Evolutionary conservation across 2,329 filamentous ascomycete genomes (phyloP).

Genomic region (Emmonsiellopsis sp.): DNA sequence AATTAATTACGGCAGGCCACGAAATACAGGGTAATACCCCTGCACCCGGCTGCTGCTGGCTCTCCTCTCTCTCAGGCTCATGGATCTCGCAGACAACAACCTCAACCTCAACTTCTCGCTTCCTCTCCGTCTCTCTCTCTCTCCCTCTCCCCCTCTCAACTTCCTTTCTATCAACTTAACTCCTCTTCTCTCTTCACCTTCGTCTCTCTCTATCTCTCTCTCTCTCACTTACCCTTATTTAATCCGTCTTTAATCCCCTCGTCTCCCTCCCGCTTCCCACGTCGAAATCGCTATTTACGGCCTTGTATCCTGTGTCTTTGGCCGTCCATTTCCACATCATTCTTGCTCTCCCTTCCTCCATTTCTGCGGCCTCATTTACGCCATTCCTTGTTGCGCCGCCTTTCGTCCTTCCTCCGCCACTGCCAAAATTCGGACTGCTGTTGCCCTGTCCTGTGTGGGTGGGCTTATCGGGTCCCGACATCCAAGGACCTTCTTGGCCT

Average conservation of each 20-base stretch:
- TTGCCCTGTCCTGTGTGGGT: no score
- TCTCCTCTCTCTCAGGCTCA: neutral
- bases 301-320: no score
- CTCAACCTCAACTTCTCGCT: neutral
- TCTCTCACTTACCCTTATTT: neutral
- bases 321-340: no score
- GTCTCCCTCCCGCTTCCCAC: neutral
- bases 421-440: no score
- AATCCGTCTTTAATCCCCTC: neutral
- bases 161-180: neutral
- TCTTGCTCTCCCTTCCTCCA: no score
- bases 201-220: neutral
- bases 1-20: neutral
- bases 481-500: no score
- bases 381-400: no score
- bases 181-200: neutral
- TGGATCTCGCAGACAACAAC: neutral
- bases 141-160: neutral
- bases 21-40: neutral
- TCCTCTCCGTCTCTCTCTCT: neutral
- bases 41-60: neutral
- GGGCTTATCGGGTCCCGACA: no score
- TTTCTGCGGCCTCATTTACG: no score
- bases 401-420: no score
- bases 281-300: no score